Evolutionary conservation across 192 early-diverging fungal species (phyloP), one percentile per base, ranked within the genome.

Genomic region (Allomyces arbusculus): DNA sequence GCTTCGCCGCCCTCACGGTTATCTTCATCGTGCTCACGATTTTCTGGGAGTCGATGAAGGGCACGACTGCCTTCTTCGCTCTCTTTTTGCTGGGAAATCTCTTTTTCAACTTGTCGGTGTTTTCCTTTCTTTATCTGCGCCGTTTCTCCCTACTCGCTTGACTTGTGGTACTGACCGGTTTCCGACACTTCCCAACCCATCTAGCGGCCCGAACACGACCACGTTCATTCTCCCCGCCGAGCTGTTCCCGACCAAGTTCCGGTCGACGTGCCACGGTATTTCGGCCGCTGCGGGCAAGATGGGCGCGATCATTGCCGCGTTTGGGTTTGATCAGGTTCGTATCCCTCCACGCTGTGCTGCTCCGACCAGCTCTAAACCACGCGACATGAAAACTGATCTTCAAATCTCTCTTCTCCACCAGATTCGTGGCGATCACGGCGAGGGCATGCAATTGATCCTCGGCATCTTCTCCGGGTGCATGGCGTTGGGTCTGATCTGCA

Each of bases 1-100:
- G 95, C 66, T 98, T 95, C 73, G 78, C 61, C 12, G 75, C 86
- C 67, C 77, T 89, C 61, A 83, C 88, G 44, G 73, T 91, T 23
- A 73, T 91, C 69, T 91, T 92, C 68, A 70, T 82, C 24, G 69
- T 58, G 4, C 7, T 40, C 4, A 40, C 33, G 4, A 8, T 40
- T 3, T 8, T 40, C 33, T 40, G 33, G 33, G 33, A 40, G 0
- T 40, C 33, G 33, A 40, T 40, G 33, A 40, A 40, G 33, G 33
- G 33, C 33, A 40, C 33, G 33, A 40, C 33, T 40, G 33, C 33
- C 33, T 40, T 40, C 33, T 40, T 40, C 33, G 33, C 4, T 8
- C 7, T 3, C 33, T 40, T 40, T 40, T 8, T 40, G 33, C 33
- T 28, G 26, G 33, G 5, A 0, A 40, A 40, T 40, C 3, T 40